phyloP scores from a whole-genome alignment of 2,329 filamentous ascomycete species.

The Botrytis squamosa region DNA sequence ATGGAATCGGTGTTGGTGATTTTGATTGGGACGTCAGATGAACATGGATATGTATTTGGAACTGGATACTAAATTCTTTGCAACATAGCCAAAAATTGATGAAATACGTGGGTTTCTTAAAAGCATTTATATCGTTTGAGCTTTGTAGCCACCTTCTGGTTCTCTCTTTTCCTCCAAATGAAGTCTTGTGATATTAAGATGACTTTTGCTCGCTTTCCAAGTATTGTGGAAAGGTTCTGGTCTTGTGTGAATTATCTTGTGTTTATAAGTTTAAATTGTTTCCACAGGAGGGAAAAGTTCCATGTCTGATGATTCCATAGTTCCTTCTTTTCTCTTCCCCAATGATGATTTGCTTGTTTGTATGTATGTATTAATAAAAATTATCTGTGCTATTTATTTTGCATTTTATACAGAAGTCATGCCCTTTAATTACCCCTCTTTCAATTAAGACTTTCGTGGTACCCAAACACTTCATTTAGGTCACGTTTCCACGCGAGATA shows the following conservation, averaged over 20 bases:
- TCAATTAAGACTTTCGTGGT: too few species aligned
- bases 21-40: not conserved
- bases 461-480: not conserved
- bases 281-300: too few species aligned
- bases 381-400: not conserved
- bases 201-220: not conserved
- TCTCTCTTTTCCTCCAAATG: not conserved
- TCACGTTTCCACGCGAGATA: not conserved
- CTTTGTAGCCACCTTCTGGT: not conserved
- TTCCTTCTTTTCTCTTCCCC: not conserved
- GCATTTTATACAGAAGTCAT: not conserved
- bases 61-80: not conserved
- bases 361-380: too few species aligned
- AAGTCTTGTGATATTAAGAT: accelerated
- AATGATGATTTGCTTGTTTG: not conserved
- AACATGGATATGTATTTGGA: not conserved
- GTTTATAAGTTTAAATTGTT: not conserved
- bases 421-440: not conserved
- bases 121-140: not conserved
- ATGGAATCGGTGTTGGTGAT: not conserved
- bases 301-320: not conserved
- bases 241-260: not conserved
- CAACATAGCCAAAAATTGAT: not conserved
- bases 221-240: not conserved
- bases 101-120: too few species aligned